Evolutionary conservation across 2,329 filamentous ascomycete genomes (phyloP).

Genomic region (Bisporella sp.): DNA sequence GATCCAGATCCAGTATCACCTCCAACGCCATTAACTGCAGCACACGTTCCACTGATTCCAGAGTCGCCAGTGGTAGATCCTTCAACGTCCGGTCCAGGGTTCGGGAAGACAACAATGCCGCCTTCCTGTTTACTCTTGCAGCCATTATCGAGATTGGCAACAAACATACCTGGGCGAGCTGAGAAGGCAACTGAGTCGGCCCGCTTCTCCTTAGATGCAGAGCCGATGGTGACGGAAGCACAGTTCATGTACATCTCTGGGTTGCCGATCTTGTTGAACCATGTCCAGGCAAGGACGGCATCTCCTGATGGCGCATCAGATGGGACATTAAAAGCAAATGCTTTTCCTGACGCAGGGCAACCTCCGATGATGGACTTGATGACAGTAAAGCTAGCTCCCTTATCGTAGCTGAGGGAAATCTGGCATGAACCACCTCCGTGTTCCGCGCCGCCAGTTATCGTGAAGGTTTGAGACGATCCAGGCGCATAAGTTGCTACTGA

Average conservation of each 20-base stretch:
- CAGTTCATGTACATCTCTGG: constrained; percentile 65
- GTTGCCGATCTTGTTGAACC: constrained; percentile 53
- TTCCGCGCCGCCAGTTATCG: constrained; percentile 38
- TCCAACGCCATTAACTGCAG: constrained; percentile 15
- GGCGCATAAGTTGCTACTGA: constrained; percentile 47
- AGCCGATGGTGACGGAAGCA: constrained; percentile 44
- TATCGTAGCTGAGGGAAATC: constrained; percentile 52
- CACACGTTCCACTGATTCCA: constrained; percentile 19
- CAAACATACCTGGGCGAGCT: constrained; percentile 47
- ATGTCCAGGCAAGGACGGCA: constrained; percentile 37
- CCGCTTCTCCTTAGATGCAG: constrained; percentile 5
- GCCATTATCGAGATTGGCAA: constrained; percentile 46
- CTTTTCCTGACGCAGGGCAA: constrained; percentile 12
- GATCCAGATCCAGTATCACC: constrained; percentile 5
- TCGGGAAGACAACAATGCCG: constrained; percentile 45
- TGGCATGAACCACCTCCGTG: constrained; percentile 54
- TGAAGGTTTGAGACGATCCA: constrained; percentile 43
- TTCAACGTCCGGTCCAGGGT: constrained; percentile 41
- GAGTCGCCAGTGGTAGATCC: constrained; percentile 6
- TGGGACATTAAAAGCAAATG: constrained; percentile 24
- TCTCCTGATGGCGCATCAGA: constrained; percentile 18
- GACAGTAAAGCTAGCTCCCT: constrained; percentile 48
- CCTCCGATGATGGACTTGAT: constrained; percentile 42
- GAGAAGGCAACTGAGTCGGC: constrained; percentile 31
- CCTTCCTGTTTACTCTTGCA: constrained; percentile 40